Base-by-base conservation (phyloP, 176 grass and related monocot species). In the Calamus simplicifolius region DNA sequence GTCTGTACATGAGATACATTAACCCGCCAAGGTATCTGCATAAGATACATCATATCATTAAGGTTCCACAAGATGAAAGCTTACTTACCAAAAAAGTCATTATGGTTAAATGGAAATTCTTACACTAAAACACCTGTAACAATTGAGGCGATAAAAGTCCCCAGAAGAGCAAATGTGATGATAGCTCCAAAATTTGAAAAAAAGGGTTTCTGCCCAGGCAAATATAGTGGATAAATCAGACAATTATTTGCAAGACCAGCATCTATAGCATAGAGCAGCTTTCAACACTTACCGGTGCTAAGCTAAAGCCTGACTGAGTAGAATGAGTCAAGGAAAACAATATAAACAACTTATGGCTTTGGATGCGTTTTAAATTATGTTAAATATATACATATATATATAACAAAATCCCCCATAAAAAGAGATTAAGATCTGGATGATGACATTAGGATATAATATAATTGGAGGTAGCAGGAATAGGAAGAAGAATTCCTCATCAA, bases 401-500 rank as follows among this genome's bases (percentile, higher is more conserved):
- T 12, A 43, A 43, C 7, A 43, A 43, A 43, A 43, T 43, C 10
- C 35, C 12, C 7, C 35, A 43, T 43, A 43, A 12, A 43, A 43
- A 13, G 21, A 23, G 21, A 23, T 23, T 23, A 23, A 23, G 35
- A 43, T 43, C 12, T 35, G 31, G 8, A 58, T 73, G 49, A 1
- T 66, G 56, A 85, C 68, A 84, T 85, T 55, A 16, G 93, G 93
- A 97, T 97, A 97, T 97, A 97, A 97, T 97, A 97, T 97, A 70
- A 97, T 97, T 3, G 93, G 93, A 54, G 93, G 93, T 55, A 97
- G 70, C 62, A 97, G 80, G 87, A 97, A 97, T 62, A 97, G 75
- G 84, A 97, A 97, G 73, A 97, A 97, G 63, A 97, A 97, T 65
- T 97, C 93, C 68, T 97, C 93, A 59, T 97, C 87, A 35, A 97